Evolutionary conservation across 768 basidiomycete species (phyloP), one percentile per base, ranked within the genome.

Genomic region (Pleurotus citrinopileatus): DNA sequence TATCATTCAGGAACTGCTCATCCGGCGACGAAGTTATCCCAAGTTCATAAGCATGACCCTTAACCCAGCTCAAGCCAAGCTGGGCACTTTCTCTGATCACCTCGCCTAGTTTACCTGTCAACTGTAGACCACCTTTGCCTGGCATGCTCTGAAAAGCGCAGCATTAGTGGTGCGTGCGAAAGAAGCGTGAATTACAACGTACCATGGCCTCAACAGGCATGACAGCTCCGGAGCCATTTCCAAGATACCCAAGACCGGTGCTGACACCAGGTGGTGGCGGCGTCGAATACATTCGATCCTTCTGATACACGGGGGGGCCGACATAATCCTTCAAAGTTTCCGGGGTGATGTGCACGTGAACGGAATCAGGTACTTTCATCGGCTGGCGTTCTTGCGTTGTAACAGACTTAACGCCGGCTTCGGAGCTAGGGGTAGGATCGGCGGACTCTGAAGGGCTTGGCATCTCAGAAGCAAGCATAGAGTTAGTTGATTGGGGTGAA

Each of bases 181-280:
- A 23, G 15, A 29, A 22, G 19, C 32, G 52, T 2, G 58, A 26
- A 28, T 12, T 36, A 44, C 28, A 5, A 78, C 85, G 62, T 56
- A 94, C 94, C 62, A 89, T 89, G 34, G 90, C 93, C 72, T 99
- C 97, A 25, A 99, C 85, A 17, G 95, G 95, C 94, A 98, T 96
- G 38, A 98, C 91, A 3, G 93, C 89, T 22, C 97, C 97, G 12
- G 89, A 90, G 0, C 97, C 97, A 67, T 98, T 98, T 1, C 96
- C 96, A 22, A 96, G 75, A 68, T 98, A 98, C 2, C 97, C 97
- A 3, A 99, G 72, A 15, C 97, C 97, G 12, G 94, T 97, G 63
- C 87, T 89, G 27, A 99, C 97, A 28, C 97, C 97, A 2, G 93
- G 82, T 1, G 96, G 96, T 0, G 93, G 91, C 1, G 83, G 70